Evolutionary conservation across 352 stramenopile species (phyloP), one percentile per base, ranked within the genome.

Genomic region (Globisporangium sylvaticum): DNA sequence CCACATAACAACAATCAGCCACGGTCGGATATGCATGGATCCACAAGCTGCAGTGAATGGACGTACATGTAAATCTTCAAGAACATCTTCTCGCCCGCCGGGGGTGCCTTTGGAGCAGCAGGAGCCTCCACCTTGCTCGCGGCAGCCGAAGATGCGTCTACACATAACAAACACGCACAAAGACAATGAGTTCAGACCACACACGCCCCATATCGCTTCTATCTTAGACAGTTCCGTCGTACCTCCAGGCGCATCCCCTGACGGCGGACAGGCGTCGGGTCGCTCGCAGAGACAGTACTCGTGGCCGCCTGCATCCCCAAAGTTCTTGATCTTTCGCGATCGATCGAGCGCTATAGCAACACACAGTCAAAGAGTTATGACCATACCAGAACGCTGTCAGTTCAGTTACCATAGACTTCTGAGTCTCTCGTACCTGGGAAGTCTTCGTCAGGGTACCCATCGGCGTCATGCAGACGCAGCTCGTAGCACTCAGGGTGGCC

Each of bases 311-410:
- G 87, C 87, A 63, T 96, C 88, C n/a, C 88, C 88, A 77, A 96
- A 95, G 72, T 95, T 95, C 71, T 96, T 96, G 65, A 96, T 96
- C 70, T 94, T 95, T 8, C 88, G 75, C 6, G 87, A 95, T 15
- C 87, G 80, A 60, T 96, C 87, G 15, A 96, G 69, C 4, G 88
- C 88, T 94, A 18, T 42, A 37, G 42, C 1, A 9, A 58, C 1
- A 52, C 22, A 27, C 3, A 31, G 37, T 15, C 27, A n/a, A n/a
- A 3, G 8, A 29, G 55, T 27, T 22, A 5, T 10, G 2, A 6
- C 9, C 15, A 9, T 48, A 4, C 22, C 39, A 48, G 15, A 20
- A 48, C n/a, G 15, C 39, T 8, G 22, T 7, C 18, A 48, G 39
- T 10, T 9, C 39, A 20, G 18, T 22, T 15, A 48, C 39, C 18